A percentile compares a stretch with the other conserved stretches of the same genome.
These are phyloP conservation scores for Kodamaea suecica DNA, from an alignment of 1,139 yeast species.

Conservation along the genomic window DNA sequence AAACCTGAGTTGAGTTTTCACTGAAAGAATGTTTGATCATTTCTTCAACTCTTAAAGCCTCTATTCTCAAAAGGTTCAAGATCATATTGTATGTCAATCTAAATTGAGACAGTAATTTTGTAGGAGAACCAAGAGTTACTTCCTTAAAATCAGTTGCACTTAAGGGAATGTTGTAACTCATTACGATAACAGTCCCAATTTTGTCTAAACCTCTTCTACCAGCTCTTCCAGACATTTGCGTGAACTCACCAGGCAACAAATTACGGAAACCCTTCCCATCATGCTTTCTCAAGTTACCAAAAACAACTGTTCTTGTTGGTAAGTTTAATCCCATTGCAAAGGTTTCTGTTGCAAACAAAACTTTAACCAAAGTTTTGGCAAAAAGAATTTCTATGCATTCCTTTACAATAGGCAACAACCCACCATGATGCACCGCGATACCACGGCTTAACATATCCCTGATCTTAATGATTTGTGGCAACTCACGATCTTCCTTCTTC, in stretches of 20 bases:
- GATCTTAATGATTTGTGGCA: slow-evolving; percentile 84
- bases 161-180: slow-evolving; percentile 76
- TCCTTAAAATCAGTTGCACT: slow-evolving; percentile 63
- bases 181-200: slow-evolving; percentile 93
- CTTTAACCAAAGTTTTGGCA: slow-evolving; percentile 81
- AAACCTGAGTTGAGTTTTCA: slow-evolving; percentile 82
- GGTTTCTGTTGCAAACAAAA: slow-evolving; percentile 94
- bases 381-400: slow-evolving; percentile 92
- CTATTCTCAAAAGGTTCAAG: slow-evolving; percentile 82
- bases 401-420: slow-evolving; percentile 89
- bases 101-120: slow-evolving; percentile 87
- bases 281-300: slow-evolving; percentile 79
- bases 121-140: slow-evolving; percentile 82
- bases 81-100: slow-evolving; percentile 95
- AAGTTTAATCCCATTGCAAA: slow-evolving; percentile 96
- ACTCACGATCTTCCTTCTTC: slow-evolving; percentile 85
- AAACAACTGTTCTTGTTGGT: slow-evolving; percentile 98
- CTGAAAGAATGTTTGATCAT: slow-evolving; percentile 95
- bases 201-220: slow-evolving; percentile 95
- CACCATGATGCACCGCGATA: slow-evolving; percentile 97
- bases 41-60: slow-evolving; percentile 91
- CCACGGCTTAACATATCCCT: slow-evolving; percentile 86
- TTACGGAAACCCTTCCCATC: slow-evolving; percentile 84
- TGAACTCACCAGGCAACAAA: slow-evolving; percentile 90
- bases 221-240: slow-evolving; percentile 99